A percentile compares a stretch with the other conserved stretches of the same genome.
These are phyloP conservation scores for Neonectria sp. DNA, from an alignment of 2,329 filamentous ascomycete genomes.

Conservation along the genomic window DNA sequence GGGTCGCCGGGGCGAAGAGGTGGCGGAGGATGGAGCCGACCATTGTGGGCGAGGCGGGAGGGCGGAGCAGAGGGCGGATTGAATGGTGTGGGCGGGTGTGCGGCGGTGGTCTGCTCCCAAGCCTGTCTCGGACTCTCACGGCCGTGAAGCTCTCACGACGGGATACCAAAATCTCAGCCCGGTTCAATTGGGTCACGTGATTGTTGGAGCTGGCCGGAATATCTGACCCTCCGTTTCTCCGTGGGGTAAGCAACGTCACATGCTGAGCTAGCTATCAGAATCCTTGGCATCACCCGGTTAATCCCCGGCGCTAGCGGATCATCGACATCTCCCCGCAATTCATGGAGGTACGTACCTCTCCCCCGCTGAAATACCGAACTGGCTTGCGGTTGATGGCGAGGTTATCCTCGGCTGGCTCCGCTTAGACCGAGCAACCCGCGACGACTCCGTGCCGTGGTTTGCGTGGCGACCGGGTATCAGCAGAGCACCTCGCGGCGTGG, in stretches of 20 bases:
- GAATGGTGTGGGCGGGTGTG: conserved; percentile 40
- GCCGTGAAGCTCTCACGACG: conserved; percentile 31
- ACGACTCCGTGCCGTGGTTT: not conserved
- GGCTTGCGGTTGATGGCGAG: conserved; percentile 11
- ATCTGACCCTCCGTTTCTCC: conserved; percentile 25
- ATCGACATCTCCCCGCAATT: conserved; percentile 29
- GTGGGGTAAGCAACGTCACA: conserved; percentile 37
- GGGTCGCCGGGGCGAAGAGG: conserved; percentile 52
- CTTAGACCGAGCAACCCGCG: conserved; percentile 23
- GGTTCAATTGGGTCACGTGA: conserved; percentile 38
- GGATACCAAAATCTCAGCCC: conserved; percentile 46
- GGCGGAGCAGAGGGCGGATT: conserved; percentile 5
- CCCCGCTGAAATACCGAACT: conserved; percentile 13
- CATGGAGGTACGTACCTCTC: conserved; percentile 6
- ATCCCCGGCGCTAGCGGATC: conserved; percentile 39
- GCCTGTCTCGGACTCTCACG: conserved; percentile 30
- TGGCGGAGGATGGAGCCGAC: conserved; percentile 54
- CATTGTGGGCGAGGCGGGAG: conserved; percentile 51
- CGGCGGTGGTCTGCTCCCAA: conserved; percentile 33
- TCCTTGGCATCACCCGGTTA: conserved; percentile 48
- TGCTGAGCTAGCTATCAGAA: conserved; percentile 24
- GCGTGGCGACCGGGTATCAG: conserved; percentile 2
- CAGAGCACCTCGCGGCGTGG: conserved; percentile 1
- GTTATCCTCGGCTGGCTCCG: conserved; percentile 36
- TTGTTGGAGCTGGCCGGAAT: not conserved